Evolutionary conservation across 805 yeast genomes (phyloP), one percentile per base, ranked within the genome.

Genomic region (Kuraishia hungarica): DNA sequence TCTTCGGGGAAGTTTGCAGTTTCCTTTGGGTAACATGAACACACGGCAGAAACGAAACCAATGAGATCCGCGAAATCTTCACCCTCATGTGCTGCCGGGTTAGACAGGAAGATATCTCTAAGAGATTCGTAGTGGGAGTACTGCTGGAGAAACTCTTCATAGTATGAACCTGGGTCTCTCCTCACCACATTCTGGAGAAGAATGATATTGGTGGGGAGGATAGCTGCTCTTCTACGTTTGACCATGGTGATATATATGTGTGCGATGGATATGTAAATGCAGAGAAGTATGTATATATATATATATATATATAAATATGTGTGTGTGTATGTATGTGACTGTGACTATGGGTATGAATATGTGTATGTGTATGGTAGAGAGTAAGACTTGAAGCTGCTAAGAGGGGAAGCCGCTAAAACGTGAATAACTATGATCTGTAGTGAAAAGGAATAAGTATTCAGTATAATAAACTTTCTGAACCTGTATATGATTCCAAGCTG

Each of bases 81-180:
- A 57, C 80, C 79, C 35, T 81, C 81, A 53, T 80, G 80, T 28
- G 83, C 80, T 1, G 72, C 61, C 8, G 92, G 91, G 68, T 87
- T 87, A 58, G 85, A 72, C 68, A 90, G 73, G 65, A 88, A 89
- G 57, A 94, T 87, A 64, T 93, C 98, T 69, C 96, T 77, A 56
- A 91, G 73, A 2, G 98, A 88, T 67, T 87, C 91, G 70, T 94
- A 94, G 69, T 94, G 98, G 53, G 94, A 82, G 67, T 86, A 90
- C 67, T 94, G 99, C 63, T 91, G 94, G 47, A 87, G 69, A 69
- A 94, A 94, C 70, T 94, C 99, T 70, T 94, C 99, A 57, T 83
- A 83, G 68, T 94, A 94, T 0, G 98, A 92, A 62, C 81, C 87
- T 1, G 99, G 97, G 68, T 94, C 99, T 63, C 97, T 79, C 62